Evolutionary conservation across 176 grass and related monocot genomes (phyloP).

Genomic region (Zea luxurians): DNA sequence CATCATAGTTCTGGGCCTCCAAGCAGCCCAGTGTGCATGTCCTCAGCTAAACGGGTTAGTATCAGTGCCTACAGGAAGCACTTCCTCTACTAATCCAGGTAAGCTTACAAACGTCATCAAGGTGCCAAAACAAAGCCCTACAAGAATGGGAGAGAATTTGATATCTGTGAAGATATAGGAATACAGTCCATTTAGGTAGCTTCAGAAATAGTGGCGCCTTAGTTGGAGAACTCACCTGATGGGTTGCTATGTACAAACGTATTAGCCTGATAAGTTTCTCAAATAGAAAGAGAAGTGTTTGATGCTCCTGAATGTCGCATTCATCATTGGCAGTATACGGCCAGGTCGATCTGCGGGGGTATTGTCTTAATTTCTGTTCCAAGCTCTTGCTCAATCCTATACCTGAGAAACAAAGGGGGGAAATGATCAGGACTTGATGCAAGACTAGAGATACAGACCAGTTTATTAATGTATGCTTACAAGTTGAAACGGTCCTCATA

Average conservation of each 20-base stretch:
- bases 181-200: background rate
- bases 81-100: conserved; percentile 28
- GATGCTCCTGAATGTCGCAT: conserved; percentile 9
- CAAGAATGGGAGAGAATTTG: conserved; percentile 1
- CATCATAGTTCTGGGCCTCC: conserved; percentile 1
- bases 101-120: conserved; percentile 41
- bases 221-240: conserved; percentile 35
- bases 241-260: conserved; percentile 51
- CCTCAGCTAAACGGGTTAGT: conserved; percentile 28
- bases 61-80: conserved; percentile 30
- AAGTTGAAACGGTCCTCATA: conserved; percentile 77
- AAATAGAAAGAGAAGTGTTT: conserved; percentile 2
- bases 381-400: conserved; percentile 80
- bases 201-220: background rate
- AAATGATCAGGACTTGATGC: conserved; percentile 6
- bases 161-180: background rate
- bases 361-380: conserved; percentile 77
- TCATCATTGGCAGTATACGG: conserved; percentile 66
- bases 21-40: conserved; percentile 26
- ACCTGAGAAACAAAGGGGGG: conserved; percentile 35
- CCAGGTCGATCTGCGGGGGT: conserved; percentile 66
- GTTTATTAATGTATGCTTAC: conserved; percentile 37
- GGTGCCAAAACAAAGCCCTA: conserved; percentile 52
- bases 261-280: conserved; percentile 29
- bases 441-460: background rate